Percentiles rank a stretch among this genome's conserved stretches.
Evolutionary conservation across 1,284 basidiomycete genomes (phyloP).

Genomic region (Prillingera fragicola): DNA sequence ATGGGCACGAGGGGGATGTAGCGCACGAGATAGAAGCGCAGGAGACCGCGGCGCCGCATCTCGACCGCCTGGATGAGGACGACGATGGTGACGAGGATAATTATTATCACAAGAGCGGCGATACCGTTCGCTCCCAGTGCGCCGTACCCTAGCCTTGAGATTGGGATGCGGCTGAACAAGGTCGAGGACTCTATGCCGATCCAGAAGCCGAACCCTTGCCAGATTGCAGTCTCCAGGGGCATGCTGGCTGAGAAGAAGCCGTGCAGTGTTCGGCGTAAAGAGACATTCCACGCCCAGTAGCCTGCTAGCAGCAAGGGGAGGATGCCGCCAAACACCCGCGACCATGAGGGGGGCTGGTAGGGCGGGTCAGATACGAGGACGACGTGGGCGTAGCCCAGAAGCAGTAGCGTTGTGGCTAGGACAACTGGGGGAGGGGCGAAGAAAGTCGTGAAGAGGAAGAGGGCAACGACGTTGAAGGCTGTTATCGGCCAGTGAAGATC

Average conservation of each 20-base stretch:
- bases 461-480: slow-evolving; percentile 32
- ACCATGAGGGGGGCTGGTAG: slow-evolving; percentile 32
- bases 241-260: slow-evolving; percentile 25
- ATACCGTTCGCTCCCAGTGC: slow-evolving; percentile 27
- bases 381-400: slow-evolving; percentile 39
- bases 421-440: slow-evolving; percentile 28
- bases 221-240: slow-evolving; percentile 33
- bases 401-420: slow-evolving; percentile 25
- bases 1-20: slow-evolving; percentile 39
- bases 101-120: slow-evolving; percentile 25
- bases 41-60: slow-evolving; percentile 29
- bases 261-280: slow-evolving; percentile 28
- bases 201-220: slow-evolving; percentile 45
- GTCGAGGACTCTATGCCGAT: slow-evolving; percentile 40
- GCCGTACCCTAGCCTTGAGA: slow-evolving; percentile 36
- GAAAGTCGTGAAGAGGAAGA: slow-evolving; percentile 31
- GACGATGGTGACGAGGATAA: slow-evolving; percentile 25
- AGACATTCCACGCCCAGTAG: slow-evolving; percentile 38
- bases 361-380: slow-evolving; percentile 29
- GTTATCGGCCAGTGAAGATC: slow-evolving; percentile 39
- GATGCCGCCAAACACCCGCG: slow-evolving; percentile 24
- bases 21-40: slow-evolving; percentile 38
- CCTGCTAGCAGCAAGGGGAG: slow-evolving; percentile 26
- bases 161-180: slow-evolving; percentile 38
- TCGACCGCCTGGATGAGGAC: slow-evolving; percentile 32